phyloP scores from a whole-genome alignment of 106 monocot species.

The Allium cepa region DNA sequence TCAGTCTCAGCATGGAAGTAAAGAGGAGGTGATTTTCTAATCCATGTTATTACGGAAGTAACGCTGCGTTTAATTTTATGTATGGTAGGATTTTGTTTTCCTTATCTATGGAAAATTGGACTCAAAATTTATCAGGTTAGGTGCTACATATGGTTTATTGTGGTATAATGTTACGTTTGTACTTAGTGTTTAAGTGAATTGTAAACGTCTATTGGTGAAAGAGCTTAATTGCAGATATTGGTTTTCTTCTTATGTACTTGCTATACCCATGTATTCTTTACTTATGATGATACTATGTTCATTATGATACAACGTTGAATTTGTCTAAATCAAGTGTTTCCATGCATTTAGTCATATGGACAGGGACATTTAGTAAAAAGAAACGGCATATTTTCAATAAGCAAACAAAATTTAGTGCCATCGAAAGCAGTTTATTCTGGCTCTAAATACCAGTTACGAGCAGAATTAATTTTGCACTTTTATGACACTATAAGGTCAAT shows the following conservation, averaged over 20 bases:
- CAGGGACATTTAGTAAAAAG: background rate
- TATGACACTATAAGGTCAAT: too few species aligned
- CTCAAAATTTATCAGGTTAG: too few species aligned
- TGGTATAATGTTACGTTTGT: background rate
- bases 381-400: background rate
- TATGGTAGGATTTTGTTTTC: background rate
- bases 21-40: conserved; percentile 17
- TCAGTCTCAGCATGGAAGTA: conserved; percentile 89
- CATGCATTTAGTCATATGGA: background rate
- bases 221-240: background rate
- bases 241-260: background rate
- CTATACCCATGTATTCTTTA: background rate
- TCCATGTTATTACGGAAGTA: background rate
- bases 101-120: background rate
- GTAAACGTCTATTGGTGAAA: background rate
- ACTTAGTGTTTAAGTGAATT: background rate
- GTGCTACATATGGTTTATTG: background rate
- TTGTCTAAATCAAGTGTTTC: too few species aligned
- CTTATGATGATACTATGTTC: background rate
- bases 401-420: too few species aligned
- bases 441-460: too few species aligned
- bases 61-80: background rate
- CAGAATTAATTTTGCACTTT: too few species aligned
- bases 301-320: background rate
- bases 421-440: too few species aligned